Evolutionary conservation across 768 basidiomycete genomes (phyloP), one percentile per base, ranked within the genome.

Genomic region (Russula lepida): DNA sequence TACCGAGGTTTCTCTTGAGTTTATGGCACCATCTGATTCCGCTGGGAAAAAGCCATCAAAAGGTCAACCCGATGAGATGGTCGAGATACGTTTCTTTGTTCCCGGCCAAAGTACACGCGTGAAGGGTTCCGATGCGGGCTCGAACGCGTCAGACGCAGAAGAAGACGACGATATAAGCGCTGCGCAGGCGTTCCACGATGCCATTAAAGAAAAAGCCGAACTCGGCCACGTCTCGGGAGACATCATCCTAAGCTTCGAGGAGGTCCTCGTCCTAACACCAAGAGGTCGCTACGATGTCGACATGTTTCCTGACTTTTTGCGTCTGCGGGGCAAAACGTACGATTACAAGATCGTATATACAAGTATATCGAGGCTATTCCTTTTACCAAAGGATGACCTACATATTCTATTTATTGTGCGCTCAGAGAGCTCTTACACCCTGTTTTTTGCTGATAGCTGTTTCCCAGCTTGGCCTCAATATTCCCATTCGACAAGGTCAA

Each of bases 1-100:
- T 63, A 95, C 92, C 11, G 97, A 99, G 72, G 97, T 99, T n/a
- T 93, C 97, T 0, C 84, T 99, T n/a, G 97, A 99, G 71, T 97
- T 98, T 70, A 77, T 82, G 30, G 74, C 78, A 54, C 75, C 80
- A 23, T 76, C 81, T 7, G 79, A 78, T 64, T 70, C 68, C n/a
- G 47, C 52, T 12, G 71, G 76, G 56, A 81, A 81, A 53, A 77
- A 80, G 67, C 63, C 74, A 19, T 68, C 77, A 43, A 72, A 75
- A 65, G 67, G 71, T 46, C 77, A 74, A 0, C 75, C 77, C 0
- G 95, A 98, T 67, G 95, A 98, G 71, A 84, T 98, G 77, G 86
- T 92, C 46, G 97, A 99, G 73, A 94, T 98, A 67, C 85, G 97
- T 15, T 92, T 99, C 78, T 92, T 93, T 67, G 89, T 99, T 12